phyloP scores from a whole-genome alignment of 371 early-diverging fungal species.

The Actinomortierella ambigua region DNA sequence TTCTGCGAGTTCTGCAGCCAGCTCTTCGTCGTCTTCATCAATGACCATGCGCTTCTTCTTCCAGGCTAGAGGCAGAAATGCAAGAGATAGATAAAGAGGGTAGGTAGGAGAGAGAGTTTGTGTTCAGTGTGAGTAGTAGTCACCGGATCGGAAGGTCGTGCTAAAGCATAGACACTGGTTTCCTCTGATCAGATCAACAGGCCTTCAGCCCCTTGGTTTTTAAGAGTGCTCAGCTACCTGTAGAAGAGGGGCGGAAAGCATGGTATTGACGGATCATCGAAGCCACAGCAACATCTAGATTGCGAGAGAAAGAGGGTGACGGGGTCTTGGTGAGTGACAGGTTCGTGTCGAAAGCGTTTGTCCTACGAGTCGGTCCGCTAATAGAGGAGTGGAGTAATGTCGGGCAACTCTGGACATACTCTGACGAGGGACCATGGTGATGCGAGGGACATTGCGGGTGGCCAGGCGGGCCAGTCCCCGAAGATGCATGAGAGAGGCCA shows the following conservation, averaged over 20 bases:
- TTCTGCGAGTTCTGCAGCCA: constrained; percentile 36
- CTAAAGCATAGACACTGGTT: background rate
- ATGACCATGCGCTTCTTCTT: constrained; percentile 33
- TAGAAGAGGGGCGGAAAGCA: constrained; percentile 38
- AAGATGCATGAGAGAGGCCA: constrained; percentile 1
- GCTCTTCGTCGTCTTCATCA: constrained; percentile 44
- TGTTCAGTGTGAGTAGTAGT: background rate
- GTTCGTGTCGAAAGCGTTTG: no score
- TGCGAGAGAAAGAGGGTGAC: background rate
- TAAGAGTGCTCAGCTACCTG: constrained; percentile 16
- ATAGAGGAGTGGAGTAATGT: background rate
- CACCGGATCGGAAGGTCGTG: background rate
- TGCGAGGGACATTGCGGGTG: constrained; percentile 18
- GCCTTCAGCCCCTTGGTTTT: background rate
- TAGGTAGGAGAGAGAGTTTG: background rate
- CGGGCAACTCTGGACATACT: constrained; percentile 14
- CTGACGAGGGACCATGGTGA: constrained; percentile 26
- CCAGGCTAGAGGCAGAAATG: constrained; percentile 13
- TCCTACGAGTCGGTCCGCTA: no score
- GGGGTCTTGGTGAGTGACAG: background rate
- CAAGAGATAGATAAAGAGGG: background rate
- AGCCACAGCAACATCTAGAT: constrained; percentile 18
- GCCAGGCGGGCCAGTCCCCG: constrained; percentile 39
- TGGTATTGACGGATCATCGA: constrained; percentile 32
- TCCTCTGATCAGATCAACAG: background rate